phyloP scores from a whole-genome alignment of 331 rosid genomes.

The Erythrophleum ivorense region DNA sequence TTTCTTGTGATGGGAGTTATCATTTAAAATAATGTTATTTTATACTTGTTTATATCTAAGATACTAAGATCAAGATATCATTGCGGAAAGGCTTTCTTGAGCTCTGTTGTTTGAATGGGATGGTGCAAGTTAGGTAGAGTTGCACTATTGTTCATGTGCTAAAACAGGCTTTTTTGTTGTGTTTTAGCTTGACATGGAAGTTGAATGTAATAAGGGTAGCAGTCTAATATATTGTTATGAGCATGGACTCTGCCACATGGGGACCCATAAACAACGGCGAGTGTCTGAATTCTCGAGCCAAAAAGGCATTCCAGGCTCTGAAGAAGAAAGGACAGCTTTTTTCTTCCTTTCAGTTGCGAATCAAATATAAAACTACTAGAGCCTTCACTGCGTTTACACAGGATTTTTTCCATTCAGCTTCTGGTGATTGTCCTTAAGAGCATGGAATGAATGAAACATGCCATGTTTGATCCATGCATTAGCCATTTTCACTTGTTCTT shows the following conservation, averaged over 20 bases:
- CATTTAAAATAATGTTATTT: not conserved
- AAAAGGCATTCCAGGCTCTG: slow-evolving; percentile 15
- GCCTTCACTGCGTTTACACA: not conserved
- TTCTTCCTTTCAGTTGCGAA: not conserved
- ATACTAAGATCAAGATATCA: not conserved
- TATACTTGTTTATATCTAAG: not conserved
- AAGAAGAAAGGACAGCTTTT: not conserved
- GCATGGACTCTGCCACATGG: slow-evolving; percentile 36
- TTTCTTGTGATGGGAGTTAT: not conserved
- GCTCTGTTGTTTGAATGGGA: slow-evolving; percentile 21
- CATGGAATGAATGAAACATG: not conserved
- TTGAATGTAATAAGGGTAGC: slow-evolving; percentile 32
- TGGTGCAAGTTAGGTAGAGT: slow-evolving; percentile 39
- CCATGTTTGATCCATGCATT: not conserved
- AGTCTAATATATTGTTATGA: slow-evolving; percentile 26
- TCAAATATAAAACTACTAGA: not conserved
- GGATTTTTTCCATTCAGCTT: not conserved
- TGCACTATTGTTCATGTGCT: slow-evolving; percentile 42
- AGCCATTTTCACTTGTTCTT: no score
- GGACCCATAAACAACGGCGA: slow-evolving; percentile 28
- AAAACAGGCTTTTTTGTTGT: slow-evolving; percentile 27
- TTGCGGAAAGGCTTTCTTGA: not conserved
- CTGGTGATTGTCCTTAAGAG: not conserved
- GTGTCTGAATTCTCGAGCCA: slow-evolving; percentile 2
- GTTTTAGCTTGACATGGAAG: slow-evolving; percentile 36